Conservation (phyloP, 176 grass and related monocot species). For the Tillandsia leiboldiana region DNA sequence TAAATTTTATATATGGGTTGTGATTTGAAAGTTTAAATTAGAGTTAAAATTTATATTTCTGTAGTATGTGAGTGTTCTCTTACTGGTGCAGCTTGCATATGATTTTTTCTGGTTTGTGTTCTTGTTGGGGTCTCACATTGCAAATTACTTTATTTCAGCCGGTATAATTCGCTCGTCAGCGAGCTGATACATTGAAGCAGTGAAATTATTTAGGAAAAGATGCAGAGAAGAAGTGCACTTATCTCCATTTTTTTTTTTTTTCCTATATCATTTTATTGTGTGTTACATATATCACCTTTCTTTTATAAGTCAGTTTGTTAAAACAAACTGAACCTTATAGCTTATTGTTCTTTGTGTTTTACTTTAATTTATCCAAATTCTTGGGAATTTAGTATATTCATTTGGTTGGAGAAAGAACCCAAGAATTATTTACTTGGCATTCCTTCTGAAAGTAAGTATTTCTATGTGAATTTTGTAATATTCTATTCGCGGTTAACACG, state of each 20-base stretch:
- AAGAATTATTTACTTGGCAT: not conserved
- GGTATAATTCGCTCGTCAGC: too few relatives aligned
- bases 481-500: too few relatives aligned
- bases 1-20: too few relatives aligned
- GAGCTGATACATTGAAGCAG: slow-evolving; percentile 27
- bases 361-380: slow-evolving; percentile 21
- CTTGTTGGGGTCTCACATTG: slow-evolving; percentile 32
- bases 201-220: slow-evolving; percentile 18
- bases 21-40: too few relatives aligned
- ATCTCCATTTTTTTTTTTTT: slow-evolving; percentile 8
- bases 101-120: slow-evolving; percentile 33
- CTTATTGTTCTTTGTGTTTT: slow-evolving; percentile 8
- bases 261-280: slow-evolving; percentile 1
- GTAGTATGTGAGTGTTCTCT: slow-evolving; percentile 7
- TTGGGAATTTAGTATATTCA: not conserved
- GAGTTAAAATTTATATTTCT: not conserved
- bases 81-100: slow-evolving; percentile 29
- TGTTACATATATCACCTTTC: slow-evolving; percentile 12
- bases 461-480: not conserved
- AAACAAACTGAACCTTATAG: slow-evolving; percentile 3
- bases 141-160: slow-evolving; percentile 56
- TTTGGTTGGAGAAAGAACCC: not conserved
- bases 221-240: not conserved
- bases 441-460: not conserved
- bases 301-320: slow-evolving; percentile 22